Evolutionary conservation across 2,329 filamentous ascomycete genomes (phyloP).

Genomic region (Parastagonospora avenae): DNA sequence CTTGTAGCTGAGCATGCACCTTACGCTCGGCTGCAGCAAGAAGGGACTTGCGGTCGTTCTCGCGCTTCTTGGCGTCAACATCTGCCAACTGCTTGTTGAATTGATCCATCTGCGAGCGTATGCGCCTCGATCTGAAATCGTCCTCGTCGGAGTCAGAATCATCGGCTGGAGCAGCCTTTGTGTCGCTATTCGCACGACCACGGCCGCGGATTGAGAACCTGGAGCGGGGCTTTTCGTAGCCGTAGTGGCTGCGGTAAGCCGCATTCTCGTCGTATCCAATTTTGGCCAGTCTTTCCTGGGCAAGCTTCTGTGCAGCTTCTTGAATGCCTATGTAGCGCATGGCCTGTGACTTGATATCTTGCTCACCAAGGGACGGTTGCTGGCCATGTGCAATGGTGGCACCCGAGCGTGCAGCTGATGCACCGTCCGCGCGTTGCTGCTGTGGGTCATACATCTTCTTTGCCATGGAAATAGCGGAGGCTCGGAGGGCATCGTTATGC

Average conservation of each 20-base stretch:
- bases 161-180: slow-evolving; percentile 46
- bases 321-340: slow-evolving; percentile 69
- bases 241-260: slow-evolving; percentile 79
- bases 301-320: slow-evolving; percentile 84
- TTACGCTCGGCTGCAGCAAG: slow-evolving; percentile 83
- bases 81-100: slow-evolving; percentile 71
- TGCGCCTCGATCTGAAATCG: slow-evolving; percentile 70
- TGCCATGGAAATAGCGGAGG: slow-evolving; percentile 88
- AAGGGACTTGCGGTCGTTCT: slow-evolving; percentile 74
- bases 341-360: slow-evolving; percentile 59
- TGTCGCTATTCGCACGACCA: slow-evolving; percentile 69
- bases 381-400: slow-evolving; percentile 41
- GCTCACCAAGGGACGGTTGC: slow-evolving; percentile 34
- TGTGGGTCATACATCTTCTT: slow-evolving; percentile 80
- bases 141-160: slow-evolving; percentile 57
- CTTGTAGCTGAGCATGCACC: slow-evolving; percentile 76
- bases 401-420: slow-evolving; percentile 40
- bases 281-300: slow-evolving; percentile 80
- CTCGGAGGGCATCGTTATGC: slow-evolving; percentile 73
- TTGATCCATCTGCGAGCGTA: slow-evolving; percentile 78
- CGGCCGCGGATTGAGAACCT: slow-evolving; percentile 61
- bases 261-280: slow-evolving; percentile 73
- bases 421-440: slow-evolving; percentile 63
- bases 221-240: slow-evolving; percentile 58
- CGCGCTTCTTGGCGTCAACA: slow-evolving; percentile 74